Conservation (phyloP, 257 asterid species). For the Penstemon barbatus region DNA sequence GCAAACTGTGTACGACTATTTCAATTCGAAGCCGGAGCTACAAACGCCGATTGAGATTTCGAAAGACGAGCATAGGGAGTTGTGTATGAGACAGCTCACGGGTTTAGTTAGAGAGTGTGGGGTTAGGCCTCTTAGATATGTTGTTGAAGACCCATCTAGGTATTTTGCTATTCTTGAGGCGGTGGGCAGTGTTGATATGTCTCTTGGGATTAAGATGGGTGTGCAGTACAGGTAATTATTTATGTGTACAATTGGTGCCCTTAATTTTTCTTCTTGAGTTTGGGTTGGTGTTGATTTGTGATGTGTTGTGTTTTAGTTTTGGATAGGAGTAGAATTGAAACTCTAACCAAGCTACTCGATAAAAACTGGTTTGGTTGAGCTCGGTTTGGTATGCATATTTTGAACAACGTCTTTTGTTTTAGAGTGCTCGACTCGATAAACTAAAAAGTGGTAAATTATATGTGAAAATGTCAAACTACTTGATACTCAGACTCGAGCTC, state of each 20-base stretch:
- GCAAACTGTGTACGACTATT: conserved; percentile 70
- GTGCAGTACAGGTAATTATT: conserved; percentile 88
- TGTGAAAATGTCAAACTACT: too few relatives aligned
- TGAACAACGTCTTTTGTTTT: too few relatives aligned
- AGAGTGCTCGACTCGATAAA: too few relatives aligned
- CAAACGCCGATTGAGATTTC: conserved; percentile 91
- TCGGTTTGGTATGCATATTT: too few relatives aligned
- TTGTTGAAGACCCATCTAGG: conserved; percentile 78
- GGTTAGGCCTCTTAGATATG: conserved; percentile 68
- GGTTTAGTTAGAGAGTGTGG: conserved; percentile 88
- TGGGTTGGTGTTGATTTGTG: conserved; percentile 4
- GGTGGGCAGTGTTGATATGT: conserved; percentile 93
- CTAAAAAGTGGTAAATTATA: too few relatives aligned
- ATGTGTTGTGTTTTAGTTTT: not conserved
- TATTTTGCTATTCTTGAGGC: conserved; percentile 89
- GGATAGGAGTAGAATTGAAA: not conserved
- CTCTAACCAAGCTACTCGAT: too few relatives aligned
- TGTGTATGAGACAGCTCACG: conserved; percentile 81
- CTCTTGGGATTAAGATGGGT: conserved; percentile 91
- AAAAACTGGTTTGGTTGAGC: too few relatives aligned
- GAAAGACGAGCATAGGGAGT: conserved; percentile 85
- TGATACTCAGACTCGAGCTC: too few relatives aligned
- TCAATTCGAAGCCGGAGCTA: conserved; percentile 81
- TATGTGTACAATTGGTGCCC: too few relatives aligned
- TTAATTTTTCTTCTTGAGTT: not conserved